phyloP scores from a whole-genome alignment of 305 asterid species.

The Solanum hybrid region DNA sequence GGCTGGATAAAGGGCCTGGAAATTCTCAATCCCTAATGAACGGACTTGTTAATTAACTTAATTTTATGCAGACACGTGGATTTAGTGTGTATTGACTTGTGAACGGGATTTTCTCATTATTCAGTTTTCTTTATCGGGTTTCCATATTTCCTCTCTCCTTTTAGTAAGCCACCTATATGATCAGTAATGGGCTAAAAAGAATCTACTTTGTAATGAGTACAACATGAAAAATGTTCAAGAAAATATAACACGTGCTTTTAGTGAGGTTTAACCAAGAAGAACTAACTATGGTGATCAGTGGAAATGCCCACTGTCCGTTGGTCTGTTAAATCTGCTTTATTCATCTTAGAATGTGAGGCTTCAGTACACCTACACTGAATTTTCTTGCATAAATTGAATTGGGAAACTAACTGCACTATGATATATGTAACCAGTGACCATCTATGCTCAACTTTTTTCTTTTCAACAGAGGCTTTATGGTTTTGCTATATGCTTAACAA shows the following conservation, averaged over 20 bases:
- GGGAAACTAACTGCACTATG: background rate
- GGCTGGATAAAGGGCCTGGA: background rate
- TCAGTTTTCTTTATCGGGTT: background rate
- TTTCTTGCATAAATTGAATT: background rate
- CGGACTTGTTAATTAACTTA: background rate
- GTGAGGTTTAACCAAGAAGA: background rate
- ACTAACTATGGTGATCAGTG: background rate
- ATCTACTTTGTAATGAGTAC: background rate
- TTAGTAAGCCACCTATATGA: background rate
- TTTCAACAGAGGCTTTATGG: constrained; percentile 73
- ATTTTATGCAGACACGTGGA: background rate
- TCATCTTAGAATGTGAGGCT: background rate
- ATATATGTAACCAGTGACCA: background rate
- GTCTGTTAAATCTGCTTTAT: background rate
- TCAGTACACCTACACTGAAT: background rate
- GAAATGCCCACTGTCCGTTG: background rate
- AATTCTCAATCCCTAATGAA: background rate
- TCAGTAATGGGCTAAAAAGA: background rate
- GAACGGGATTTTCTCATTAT: background rate
- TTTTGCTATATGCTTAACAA: constrained; percentile 74
- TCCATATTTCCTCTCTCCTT: background rate
- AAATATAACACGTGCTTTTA: background rate
- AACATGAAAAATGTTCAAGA: background rate
- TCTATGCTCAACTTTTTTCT: background rate
- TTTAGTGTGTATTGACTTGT: background rate